A percentile compares a stretch with the other conserved stretches of the same genome.
These are phyloP conservation scores for Hyphodiscus sp. DNA, from an alignment of 2,329 filamentous ascomycete species.

Conservation along the genomic window DNA sequence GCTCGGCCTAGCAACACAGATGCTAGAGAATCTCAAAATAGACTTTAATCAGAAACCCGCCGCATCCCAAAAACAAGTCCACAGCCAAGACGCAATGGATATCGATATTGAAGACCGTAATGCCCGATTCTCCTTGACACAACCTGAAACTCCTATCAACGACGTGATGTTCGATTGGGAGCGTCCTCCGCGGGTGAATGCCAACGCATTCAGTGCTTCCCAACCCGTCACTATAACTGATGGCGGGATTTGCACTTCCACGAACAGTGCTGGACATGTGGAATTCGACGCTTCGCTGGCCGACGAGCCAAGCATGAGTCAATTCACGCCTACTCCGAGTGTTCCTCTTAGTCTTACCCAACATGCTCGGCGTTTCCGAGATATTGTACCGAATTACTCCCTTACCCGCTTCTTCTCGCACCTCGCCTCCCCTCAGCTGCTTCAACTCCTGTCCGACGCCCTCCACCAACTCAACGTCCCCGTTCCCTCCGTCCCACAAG, in stretches of 20 bases:
- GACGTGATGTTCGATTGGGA: slow-evolving; percentile 87
- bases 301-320: slow-evolving; percentile 79
- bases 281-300: slow-evolving; percentile 56
- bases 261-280: slow-evolving; percentile 31
- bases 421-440: slow-evolving; percentile 65
- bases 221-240: slow-evolving; percentile 37
- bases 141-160: slow-evolving; percentile 70
- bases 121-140: slow-evolving; percentile 65
- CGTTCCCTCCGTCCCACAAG: slow-evolving; percentile 41
- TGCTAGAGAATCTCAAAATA: slow-evolving; percentile 87
- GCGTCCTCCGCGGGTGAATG: slow-evolving; percentile 43
- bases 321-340: slow-evolving; percentile 74
- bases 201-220: slow-evolving; percentile 29
- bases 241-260: slow-evolving; percentile 19
- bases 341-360: slow-evolving; percentile 84
- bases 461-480: slow-evolving; percentile 82
- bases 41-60: slow-evolving; percentile 67
- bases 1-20: slow-evolving; percentile 81
- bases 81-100: slow-evolving; percentile 56
- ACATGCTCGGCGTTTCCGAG: slow-evolving; percentile 77
- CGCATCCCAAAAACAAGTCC: slow-evolving; percentile 30
- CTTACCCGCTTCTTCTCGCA: slow-evolving; percentile 90
- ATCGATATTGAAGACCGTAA: slow-evolving; percentile 47
- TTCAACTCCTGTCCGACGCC: slow-evolving; percentile 73
- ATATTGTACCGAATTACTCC: slow-evolving; percentile 82